These are phyloP conservation scores for Wickerhamomyces subpelliculosus DNA, from an alignment of 805 yeast species.

Conservation along the genomic window DNA sequence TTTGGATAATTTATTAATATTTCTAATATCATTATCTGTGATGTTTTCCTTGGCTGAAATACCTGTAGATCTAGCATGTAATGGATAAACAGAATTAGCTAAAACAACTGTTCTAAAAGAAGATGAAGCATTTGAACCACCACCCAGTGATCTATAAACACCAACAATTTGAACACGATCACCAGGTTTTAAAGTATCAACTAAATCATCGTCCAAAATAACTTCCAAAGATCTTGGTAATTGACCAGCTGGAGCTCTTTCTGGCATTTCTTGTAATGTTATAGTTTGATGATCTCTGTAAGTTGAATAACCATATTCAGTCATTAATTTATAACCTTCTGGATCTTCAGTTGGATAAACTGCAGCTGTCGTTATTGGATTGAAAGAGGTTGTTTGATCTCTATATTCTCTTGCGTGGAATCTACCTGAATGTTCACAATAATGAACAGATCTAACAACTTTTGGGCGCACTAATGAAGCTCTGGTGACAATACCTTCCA, in stretches of 20 bases:
- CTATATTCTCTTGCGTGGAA: constrained; percentile 89
- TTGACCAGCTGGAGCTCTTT: constrained; percentile 96
- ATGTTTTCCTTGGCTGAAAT: constrained; percentile 65
- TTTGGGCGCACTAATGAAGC: constrained; percentile 93
- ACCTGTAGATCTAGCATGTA: constrained; percentile 83
- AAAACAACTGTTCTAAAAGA: constrained; percentile 78
- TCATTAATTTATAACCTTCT: constrained; percentile 79
- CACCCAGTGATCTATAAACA: constrained; percentile 87
- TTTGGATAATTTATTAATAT: constrained; percentile 73
- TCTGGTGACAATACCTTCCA: constrained; percentile 93
- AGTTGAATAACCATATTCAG: constrained; percentile 90
- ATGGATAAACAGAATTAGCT: constrained; percentile 83
- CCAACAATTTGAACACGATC: constrained; percentile 94
- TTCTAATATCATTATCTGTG: constrained; percentile 77
- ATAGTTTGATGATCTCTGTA: constrained; percentile 92
- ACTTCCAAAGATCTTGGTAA: constrained; percentile 90
- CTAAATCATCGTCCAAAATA: constrained; percentile 90
- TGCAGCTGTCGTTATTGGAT: constrained; percentile 75
- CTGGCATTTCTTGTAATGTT: constrained; percentile 96
- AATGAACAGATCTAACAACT: constrained; percentile 85
- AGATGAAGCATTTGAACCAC: constrained; percentile 45
- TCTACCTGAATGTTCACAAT: constrained; percentile 74
- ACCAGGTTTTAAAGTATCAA: constrained; percentile 90
- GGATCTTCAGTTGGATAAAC: constrained; percentile 90
- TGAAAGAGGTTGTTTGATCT: constrained; percentile 87